Base-by-base conservation (phyloP, 1,139 yeast genomes). In the Ogataea hybrid region DNA sequence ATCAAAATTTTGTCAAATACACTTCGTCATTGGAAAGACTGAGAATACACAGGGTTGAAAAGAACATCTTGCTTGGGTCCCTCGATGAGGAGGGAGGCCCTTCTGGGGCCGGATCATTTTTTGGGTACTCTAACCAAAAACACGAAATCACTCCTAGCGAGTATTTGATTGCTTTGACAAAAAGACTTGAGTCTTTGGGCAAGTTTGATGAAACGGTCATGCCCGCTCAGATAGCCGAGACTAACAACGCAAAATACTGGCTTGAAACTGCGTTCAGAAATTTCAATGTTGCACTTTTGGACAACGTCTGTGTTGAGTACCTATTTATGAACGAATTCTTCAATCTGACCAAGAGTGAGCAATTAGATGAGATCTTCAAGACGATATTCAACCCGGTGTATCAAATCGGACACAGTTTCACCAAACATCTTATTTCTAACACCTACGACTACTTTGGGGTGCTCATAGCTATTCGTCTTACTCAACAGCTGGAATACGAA, bases 151-250 rank as follows among this genome's bases (percentile, higher is more conserved):
- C 56, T 1, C 42, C 56, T n/a, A 58, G 53, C 38, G 62, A 57
- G 27, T 58, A 58, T 35, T 39, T 59, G 21, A 59, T 59, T 14
- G 55, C 46, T 25, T 34, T 59, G 21, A 57, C 59, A 2, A 54
- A 51, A 31, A 43, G 64, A 35, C 21, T 52, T 3, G 60, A 56
- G 16, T 41, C 47, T 2, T 37, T 58, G 23, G 37, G 45, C 14
- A 49, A 41, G 28, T 33, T 39, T 9, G 80, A 78, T 43, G 73
- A 77, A 34, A 72, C 84, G 1, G 89, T 86, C 0, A 80, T 89
- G 64, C 80, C 88, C 5, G 86, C 94, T 0, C 94, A 85, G 57
- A 84, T 87, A 28, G 96, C 96, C 0, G 96, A 88, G 61, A 76
- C 83, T 9, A 80, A 81, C 29, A 81, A 81, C 3, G 70, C 76